These are phyloP conservation scores for Talaromyces borbonicus DNA, from an alignment of 495 filamentous ascomycete species.

Conservation along the genomic window DNA sequence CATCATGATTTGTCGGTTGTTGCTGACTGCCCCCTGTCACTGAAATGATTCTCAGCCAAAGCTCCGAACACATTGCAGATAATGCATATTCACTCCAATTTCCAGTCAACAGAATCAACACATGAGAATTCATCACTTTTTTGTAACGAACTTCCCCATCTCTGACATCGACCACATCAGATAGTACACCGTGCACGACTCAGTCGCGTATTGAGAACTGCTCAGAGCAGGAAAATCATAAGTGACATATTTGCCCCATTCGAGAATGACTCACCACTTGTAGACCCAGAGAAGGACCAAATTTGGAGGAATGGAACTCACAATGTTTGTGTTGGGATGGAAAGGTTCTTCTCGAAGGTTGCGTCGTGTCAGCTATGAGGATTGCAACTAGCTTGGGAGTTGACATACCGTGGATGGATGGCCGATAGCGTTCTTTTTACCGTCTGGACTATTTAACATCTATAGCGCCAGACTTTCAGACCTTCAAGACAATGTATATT, in stretches of 20 bases:
- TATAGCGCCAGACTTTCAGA: no score
- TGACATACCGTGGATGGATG: no score
- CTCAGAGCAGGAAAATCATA: constrained; percentile 20
- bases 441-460: no score
- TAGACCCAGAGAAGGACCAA: neutral
- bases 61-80: constrained; percentile 11
- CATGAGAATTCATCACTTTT: constrained; percentile 25
- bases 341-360: constrained; percentile 52
- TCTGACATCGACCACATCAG: constrained; percentile 20
- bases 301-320: constrained; percentile 41
- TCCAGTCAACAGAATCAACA: constrained; percentile 21
- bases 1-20: constrained; percentile 27
- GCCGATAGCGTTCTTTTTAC: no score
- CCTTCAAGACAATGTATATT: no score
- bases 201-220: constrained; percentile 24
- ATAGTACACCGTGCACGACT: constrained; percentile 20
- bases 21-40: neutral
- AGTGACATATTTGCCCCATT: constrained; percentile 23
- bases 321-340: constrained; percentile 54
- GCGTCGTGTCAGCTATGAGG: no score
- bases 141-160: constrained; percentile 27
- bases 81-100: constrained; percentile 20
- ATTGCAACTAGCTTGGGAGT: no score
- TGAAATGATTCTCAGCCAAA: neutral
- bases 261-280: constrained; percentile 3